Percentiles rank a stretch among this genome's conserved stretches.
phyloP scores from a whole-genome alignment of 1,284 basidiomycete species.

The Trichosporon coremiiforme region DNA sequence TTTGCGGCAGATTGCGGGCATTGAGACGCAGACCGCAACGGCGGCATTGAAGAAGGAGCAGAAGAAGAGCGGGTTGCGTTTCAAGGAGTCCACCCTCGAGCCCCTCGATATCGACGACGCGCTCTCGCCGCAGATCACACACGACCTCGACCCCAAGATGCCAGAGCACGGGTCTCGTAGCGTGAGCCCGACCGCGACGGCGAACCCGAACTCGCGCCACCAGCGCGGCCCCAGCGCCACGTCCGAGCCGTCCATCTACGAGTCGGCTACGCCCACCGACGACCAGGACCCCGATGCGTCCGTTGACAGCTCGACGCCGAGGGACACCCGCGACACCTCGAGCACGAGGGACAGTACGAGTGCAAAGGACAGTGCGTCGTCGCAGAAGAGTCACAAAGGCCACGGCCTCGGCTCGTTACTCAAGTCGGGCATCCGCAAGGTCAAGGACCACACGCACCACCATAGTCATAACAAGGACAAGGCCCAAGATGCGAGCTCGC shows the following conservation, averaged over 20 bases:
- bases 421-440: background rate
- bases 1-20: conserved; percentile 38
- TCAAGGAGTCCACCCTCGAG: conserved; percentile 25
- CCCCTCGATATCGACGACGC: conserved; percentile 28
- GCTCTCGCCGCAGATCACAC: conserved; percentile 7
- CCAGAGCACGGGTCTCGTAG: conserved; percentile 13
- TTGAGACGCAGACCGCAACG: conserved; percentile 23
- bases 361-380: background rate
- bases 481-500: background rate
- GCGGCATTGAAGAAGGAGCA: background rate
- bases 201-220: background rate
- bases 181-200: conserved; percentile 4
- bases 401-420: background rate
- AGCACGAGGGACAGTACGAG: background rate
- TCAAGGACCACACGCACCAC: background rate
- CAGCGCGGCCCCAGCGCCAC: background rate
- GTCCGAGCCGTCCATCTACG: background rate
- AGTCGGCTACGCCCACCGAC: background rate
- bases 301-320: background rate
- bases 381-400: background rate
- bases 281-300: background rate
- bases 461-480: conserved; percentile 1
- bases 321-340: background rate
- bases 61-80: conserved; percentile 28
- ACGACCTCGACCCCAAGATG: conserved; percentile 15